Conservation (phyloP, 192 early-diverging fungal species). For the Linderina pennispora region DNA sequence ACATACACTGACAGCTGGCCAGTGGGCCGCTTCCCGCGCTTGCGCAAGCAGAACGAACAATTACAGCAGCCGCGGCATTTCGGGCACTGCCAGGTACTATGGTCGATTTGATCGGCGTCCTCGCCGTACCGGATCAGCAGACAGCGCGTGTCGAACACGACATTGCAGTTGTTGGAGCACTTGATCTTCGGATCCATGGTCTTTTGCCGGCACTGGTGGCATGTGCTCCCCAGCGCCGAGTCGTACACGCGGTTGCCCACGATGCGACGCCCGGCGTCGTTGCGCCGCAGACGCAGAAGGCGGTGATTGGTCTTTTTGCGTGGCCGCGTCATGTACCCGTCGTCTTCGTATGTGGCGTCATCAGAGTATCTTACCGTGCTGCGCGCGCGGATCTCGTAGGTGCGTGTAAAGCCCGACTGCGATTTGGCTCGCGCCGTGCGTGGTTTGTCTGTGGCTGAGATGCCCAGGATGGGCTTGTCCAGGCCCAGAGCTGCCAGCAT, state of each 20-base stretch:
- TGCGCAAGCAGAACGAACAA: slow-evolving; percentile 34
- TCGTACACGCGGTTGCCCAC: slow-evolving; percentile 22
- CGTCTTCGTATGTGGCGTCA: too few species aligned
- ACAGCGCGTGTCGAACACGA: slow-evolving; percentile 26
- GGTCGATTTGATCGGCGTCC: slow-evolving; percentile 11
- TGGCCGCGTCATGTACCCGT: too few species aligned
- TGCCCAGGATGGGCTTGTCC: not conserved
- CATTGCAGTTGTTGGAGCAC: slow-evolving; percentile 17
- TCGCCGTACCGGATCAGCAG: slow-evolving; percentile 29
- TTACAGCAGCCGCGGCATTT: slow-evolving; percentile 33
- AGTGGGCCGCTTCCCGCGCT: slow-evolving; percentile 19
- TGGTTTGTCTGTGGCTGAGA: slow-evolving; percentile 3
- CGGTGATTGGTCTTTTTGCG: too few species aligned
- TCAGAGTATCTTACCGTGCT: too few species aligned
- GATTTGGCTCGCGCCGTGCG: slow-evolving; percentile 8
- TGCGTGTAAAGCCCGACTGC: too few species aligned
- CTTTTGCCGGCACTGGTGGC: slow-evolving; percentile 45
- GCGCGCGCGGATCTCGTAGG: too few species aligned
- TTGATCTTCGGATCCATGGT: slow-evolving; percentile 26
- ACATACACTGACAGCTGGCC: slow-evolving; percentile 31
- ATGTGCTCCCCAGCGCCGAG: slow-evolving; percentile 15
- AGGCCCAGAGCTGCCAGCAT: slow-evolving; percentile 23
- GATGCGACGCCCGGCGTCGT: slow-evolving; percentile 13
- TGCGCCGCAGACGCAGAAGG: slow-evolving; percentile 3
- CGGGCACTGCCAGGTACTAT: slow-evolving; percentile 16